phyloP scores from a whole-genome alignment of 1,139 yeast species.

The Debaryomyces robertsiae region DNA sequence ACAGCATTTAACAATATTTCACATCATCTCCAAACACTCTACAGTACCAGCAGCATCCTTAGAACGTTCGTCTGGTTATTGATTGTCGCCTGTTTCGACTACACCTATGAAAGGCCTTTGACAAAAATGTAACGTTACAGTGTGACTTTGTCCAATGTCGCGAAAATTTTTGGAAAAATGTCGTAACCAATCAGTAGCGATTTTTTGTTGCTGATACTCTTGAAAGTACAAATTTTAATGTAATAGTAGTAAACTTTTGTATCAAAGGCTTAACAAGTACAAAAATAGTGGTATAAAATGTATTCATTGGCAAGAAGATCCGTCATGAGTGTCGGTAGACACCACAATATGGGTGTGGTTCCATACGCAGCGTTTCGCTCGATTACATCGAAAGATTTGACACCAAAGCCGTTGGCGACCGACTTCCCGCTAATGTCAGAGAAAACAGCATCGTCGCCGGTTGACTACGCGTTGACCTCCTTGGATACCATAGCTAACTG shows the following conservation, averaged over 20 bases:
- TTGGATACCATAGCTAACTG: constrained; percentile 84
- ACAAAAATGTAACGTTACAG: no score
- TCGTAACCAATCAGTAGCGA: constrained; percentile 32
- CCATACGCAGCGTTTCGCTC: constrained; percentile 12
- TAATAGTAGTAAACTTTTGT: constrained; percentile 1
- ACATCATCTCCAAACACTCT: no score
- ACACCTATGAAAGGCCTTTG: no score
- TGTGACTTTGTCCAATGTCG: not conserved
- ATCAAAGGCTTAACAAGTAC: not conserved
- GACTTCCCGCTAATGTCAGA: constrained; percentile 50
- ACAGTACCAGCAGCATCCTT: no score
- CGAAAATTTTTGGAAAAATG: constrained; percentile 10
- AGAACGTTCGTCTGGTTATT: no score
- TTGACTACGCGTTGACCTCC: constrained; percentile 85
- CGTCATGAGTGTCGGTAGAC: constrained; percentile 21
- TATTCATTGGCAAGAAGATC: constrained; percentile 29
- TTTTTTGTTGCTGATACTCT: constrained; percentile 33
- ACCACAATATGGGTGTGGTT: constrained; percentile 18
- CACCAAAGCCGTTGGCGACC: constrained; percentile 46
- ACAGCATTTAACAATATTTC: no score
- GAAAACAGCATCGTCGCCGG: constrained; percentile 49
- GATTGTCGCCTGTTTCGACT: no score
- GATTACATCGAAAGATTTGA: constrained; percentile 47
- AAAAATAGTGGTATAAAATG: constrained; percentile 9
- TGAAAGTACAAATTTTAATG: constrained; percentile 11